A percentile compares a stretch with the other conserved stretches of the same genome.
Evolutionary conservation across 1,139 yeast genomes (phyloP).

Genomic region (Kodamaea arcana): DNA sequence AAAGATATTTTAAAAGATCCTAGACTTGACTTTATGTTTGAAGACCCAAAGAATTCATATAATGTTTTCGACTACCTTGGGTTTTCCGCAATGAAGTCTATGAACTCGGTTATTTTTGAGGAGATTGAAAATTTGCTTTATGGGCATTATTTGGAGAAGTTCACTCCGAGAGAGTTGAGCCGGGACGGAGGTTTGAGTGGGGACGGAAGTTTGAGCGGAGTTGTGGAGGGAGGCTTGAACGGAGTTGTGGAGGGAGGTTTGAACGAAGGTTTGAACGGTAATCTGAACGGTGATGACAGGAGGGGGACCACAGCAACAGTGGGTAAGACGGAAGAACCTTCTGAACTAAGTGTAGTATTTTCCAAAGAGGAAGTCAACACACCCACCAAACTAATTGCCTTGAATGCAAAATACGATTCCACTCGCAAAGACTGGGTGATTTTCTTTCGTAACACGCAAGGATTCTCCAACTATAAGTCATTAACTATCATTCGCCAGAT

Average conservation of each 20-base stretch:
- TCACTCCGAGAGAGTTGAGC: conserved; percentile 3
- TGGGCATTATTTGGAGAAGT: conserved; percentile 25
- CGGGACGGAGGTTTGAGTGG: too few species aligned
- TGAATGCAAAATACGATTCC: conserved; percentile 36
- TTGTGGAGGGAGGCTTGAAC: too few species aligned
- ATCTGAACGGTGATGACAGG: too few species aligned
- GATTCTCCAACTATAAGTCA: conserved; percentile 24
- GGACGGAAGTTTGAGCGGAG: too few species aligned
- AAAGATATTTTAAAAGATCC: conserved; percentile 41
- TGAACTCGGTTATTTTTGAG: conserved; percentile 39
- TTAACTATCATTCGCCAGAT: conserved; percentile 39
- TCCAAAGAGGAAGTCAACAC: conserved; percentile 3
- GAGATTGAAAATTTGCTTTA: conserved; percentile 46
- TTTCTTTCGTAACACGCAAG: conserved; percentile 17
- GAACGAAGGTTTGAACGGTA: too few species aligned
- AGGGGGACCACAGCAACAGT: too few species aligned
- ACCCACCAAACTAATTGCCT: conserved; percentile 19
- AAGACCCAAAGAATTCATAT: conserved; percentile 42
- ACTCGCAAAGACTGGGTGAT: conserved; percentile 33
- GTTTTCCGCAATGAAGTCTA: conserved; percentile 29
- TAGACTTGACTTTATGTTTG: conserved; percentile 40
- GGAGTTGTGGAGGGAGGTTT: too few species aligned
- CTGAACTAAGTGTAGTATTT: not conserved
- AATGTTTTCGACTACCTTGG: conserved; percentile 41
- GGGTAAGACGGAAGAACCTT: too few species aligned